A percentile compares a stretch with the other conserved stretches of the same genome.
Evolutionary conservation across 495 filamentous ascomycete species (phyloP).

Genomic region (Aspergillus homomorphus): DNA sequence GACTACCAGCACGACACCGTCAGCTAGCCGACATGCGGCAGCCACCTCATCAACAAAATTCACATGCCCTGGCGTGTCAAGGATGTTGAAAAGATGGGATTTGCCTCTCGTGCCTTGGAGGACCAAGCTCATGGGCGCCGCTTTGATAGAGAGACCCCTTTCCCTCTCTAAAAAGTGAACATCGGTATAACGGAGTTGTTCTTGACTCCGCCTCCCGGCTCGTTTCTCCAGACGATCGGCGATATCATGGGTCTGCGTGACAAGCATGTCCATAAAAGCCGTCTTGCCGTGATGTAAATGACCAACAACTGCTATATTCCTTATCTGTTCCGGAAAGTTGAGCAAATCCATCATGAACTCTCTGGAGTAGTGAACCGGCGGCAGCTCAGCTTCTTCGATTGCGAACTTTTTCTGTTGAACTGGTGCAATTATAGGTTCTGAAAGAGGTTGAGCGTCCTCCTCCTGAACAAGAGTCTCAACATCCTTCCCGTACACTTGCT

Average conservation of each 20-base stretch:
- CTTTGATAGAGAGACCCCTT: slow-evolving; percentile 88
- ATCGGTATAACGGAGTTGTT: slow-evolving; percentile 93
- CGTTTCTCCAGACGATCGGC: slow-evolving; percentile 71
- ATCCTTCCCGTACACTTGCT: slow-evolving; percentile 88
- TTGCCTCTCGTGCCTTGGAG: slow-evolving; percentile 85
- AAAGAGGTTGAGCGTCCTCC: slow-evolving; percentile 90
- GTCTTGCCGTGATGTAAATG: slow-evolving; percentile 98
- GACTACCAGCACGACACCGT: slow-evolving; percentile 89
- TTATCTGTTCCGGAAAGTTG: slow-evolving; percentile 89
- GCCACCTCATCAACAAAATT: slow-evolving; percentile 98
- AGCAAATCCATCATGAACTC: slow-evolving; percentile 95
- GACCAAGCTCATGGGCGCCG: slow-evolving; percentile 91
- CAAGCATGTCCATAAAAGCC: slow-evolving; percentile 97
- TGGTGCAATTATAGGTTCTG: slow-evolving; percentile 90
- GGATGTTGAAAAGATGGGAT: slow-evolving; percentile 91
- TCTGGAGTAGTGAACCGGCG: slow-evolving; percentile 79
- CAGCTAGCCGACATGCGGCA: slow-evolving; percentile 77
- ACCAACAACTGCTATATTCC: slow-evolving; percentile 87
- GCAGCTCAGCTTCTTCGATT: slow-evolving; percentile 86
- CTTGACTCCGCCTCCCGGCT: slow-evolving; percentile 76
- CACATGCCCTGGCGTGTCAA: slow-evolving; percentile 96
- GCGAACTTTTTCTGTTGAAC: slow-evolving; percentile 94
- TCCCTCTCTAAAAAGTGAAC: slow-evolving; percentile 84
- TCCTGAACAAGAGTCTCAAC: slow-evolving; percentile 97
- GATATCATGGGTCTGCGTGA: slow-evolving; percentile 89